Evolutionary conservation across 2,329 filamentous ascomycete species (phyloP).

Genomic region (Colletotrichum falcatum): DNA sequence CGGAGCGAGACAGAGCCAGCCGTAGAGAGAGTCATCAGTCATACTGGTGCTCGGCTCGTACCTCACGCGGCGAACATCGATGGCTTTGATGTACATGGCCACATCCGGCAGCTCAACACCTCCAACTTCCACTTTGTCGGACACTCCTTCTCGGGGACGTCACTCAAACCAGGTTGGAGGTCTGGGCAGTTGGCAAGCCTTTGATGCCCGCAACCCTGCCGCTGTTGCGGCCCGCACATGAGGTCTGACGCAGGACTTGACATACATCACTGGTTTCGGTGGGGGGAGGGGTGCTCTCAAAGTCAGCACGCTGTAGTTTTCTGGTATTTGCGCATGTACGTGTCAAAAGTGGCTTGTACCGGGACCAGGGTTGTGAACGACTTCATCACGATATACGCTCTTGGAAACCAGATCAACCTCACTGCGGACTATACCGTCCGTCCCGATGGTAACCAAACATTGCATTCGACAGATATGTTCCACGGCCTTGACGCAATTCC

Average conservation of each 20-base stretch:
- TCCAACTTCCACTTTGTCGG: conserved; percentile 44
- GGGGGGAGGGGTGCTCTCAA: conserved; percentile 47
- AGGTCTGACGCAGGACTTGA: conserved; percentile 45
- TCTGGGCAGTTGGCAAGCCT: conserved; percentile 48
- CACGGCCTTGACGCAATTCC: conserved; percentile 44
- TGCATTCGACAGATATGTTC: conserved; percentile 43
- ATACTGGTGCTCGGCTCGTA: conserved; percentile 43
- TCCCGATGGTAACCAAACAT: conserved; percentile 35
- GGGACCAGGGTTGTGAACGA: conserved; percentile 45
- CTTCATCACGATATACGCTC: conserved; percentile 42
- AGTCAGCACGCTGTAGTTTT: conserved; percentile 44
- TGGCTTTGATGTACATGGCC: conserved; percentile 43
- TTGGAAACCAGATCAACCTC: conserved; percentile 44
- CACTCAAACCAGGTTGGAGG: conserved; percentile 49
- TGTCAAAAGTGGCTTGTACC: not conserved
- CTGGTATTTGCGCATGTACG: no score
- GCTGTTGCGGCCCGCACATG: conserved; percentile 43
- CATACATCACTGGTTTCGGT: conserved; percentile 47
- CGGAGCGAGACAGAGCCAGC: conserved; percentile 39
- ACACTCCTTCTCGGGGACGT: conserved; percentile 47
- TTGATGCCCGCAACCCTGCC: conserved; percentile 43
- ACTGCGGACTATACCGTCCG: conserved; percentile 42
- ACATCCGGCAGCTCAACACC: conserved; percentile 43
- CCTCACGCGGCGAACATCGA: conserved; percentile 43
- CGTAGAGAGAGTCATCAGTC: conserved; percentile 43